Evolutionary conservation across 2,329 filamentous ascomycete species (phyloP).

Genomic region (Diaporthe batatas): DNA sequence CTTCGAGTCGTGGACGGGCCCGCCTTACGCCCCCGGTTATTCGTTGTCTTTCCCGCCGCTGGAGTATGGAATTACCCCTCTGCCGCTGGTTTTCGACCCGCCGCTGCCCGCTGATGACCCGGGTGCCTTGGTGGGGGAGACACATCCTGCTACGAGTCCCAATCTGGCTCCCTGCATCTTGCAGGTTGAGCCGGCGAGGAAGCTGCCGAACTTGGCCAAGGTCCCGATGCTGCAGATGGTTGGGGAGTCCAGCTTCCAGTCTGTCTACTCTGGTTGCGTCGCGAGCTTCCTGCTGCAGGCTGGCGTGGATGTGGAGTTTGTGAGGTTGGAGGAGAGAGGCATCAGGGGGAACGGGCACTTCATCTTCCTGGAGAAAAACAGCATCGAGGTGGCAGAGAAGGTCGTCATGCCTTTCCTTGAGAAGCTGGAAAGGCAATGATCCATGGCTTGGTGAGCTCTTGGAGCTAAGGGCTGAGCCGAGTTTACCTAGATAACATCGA

Average conservation of each 20-base stretch:
- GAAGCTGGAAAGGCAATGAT: constrained; percentile 5
- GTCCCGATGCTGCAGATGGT: constrained; percentile 57
- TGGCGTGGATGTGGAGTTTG: constrained; percentile 55
- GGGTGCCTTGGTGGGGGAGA: constrained; percentile 50
- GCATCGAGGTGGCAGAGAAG: constrained; percentile 51
- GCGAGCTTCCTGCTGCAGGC: constrained; percentile 58
- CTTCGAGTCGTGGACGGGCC: constrained; percentile 47
- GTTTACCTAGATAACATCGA: background rate
- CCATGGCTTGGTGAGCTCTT: background rate
- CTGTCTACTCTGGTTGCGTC: constrained; percentile 59
- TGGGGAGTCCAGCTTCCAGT: constrained; percentile 59
- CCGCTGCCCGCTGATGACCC: constrained; percentile 46
- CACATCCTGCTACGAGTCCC: constrained; percentile 45
- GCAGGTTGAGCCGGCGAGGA: constrained; percentile 53
- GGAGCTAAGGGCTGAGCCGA: background rate
- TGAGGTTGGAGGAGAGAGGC: constrained; percentile 56
- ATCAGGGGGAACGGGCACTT: constrained; percentile 62
- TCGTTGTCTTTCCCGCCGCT: background rate
- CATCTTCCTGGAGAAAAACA: constrained; percentile 64
- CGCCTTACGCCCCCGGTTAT: constrained; percentile 18
- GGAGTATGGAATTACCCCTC: constrained; percentile 46
- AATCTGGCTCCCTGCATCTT: constrained; percentile 48
- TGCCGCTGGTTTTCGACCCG: constrained; percentile 49
- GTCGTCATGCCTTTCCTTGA: background rate
- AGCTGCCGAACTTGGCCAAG: constrained; percentile 52